phyloP scores from a whole-genome alignment of 2,329 filamentous ascomycete genomes.

The Clonostachys solani region DNA sequence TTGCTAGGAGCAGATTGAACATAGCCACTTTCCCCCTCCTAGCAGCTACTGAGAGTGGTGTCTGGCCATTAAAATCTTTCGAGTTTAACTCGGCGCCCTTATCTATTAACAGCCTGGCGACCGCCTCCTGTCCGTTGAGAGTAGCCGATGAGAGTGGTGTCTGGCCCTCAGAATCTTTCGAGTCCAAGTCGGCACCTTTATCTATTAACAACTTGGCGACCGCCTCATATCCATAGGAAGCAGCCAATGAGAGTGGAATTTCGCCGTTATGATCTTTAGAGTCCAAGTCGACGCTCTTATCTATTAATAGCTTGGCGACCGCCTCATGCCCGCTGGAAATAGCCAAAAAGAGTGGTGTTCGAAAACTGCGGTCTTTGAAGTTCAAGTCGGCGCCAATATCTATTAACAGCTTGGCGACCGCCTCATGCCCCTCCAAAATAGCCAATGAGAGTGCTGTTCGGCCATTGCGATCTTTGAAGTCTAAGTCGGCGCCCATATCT shows the following conservation, averaged over 20 bases:
- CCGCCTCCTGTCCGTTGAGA: neutral
- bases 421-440: constrained; percentile 2
- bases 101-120: neutral
- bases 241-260: neutral
- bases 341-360: neutral
- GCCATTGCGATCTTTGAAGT: neutral
- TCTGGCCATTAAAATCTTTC: neutral
- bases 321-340: neutral
- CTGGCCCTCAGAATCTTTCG: neutral
- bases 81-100: neutral
- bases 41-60: neutral
- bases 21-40: neutral
- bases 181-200: constrained; percentile 4
- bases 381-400: neutral
- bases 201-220: neutral
- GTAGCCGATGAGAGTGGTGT: neutral
- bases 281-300: constrained; percentile 3
- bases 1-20: neutral
- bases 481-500: neutral
- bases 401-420: constrained; percentile 3
- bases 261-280: neutral
- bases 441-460: neutral
- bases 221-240: too few relatives aligned
- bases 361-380: neutral
- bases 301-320: neutral